Percentiles rank a stretch among this genome's conserved stretches.
Evolutionary conservation across 140 eudicot genomes (phyloP).

Genomic region (Cichorium intybus): DNA sequence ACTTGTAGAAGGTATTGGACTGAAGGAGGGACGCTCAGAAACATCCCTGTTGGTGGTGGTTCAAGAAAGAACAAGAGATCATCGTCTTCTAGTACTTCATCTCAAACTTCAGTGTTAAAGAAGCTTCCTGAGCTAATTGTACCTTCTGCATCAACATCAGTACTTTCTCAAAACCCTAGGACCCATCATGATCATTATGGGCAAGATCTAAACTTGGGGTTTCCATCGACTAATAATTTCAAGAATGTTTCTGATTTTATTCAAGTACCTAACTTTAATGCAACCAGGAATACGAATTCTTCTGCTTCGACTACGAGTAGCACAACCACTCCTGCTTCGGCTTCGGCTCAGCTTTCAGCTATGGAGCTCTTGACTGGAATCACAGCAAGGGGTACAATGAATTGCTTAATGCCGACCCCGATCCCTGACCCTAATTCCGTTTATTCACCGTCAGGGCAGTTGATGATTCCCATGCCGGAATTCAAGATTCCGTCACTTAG

Average conservation of each 20-base stretch:
- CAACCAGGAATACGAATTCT: slow-evolving; percentile 11
- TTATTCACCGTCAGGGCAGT: slow-evolving; percentile 43
- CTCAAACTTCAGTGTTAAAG: slow-evolving; percentile 17
- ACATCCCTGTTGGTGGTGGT: slow-evolving; percentile 90
- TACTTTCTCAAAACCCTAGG: slow-evolving; percentile 50
- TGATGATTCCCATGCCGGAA: slow-evolving; percentile 42
- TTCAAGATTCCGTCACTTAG: slow-evolving; percentile 48
- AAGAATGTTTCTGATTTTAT: slow-evolving; percentile 48
- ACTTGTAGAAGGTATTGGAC: slow-evolving; percentile 96
- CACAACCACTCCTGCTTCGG: slow-evolving; percentile 5
- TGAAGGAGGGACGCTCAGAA: slow-evolving; percentile 83
- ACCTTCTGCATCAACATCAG: slow-evolving; percentile 24
- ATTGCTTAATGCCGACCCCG: slow-evolving; percentile 53
- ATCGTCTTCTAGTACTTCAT: slow-evolving; percentile 32
- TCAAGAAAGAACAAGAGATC: slow-evolving; percentile 82
- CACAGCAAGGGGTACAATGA: slow-evolving; percentile 49
- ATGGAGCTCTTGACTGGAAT: slow-evolving; percentile 68
- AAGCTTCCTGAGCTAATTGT: slow-evolving; percentile 41
- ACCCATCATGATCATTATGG: slow-evolving; percentile 35
- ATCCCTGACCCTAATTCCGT: slow-evolving; percentile 26
- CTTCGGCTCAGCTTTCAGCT: slow-evolving; percentile 44
- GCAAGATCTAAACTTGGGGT: slow-evolving; percentile 88
- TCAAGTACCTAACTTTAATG: slow-evolving; percentile 57
- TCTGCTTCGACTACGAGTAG: slow-evolving; percentile 5
- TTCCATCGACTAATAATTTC: slow-evolving; percentile 43